Evolutionary conservation across 129 eudicot genomes (phyloP).

Genomic region (Centaurea solstitialis): DNA sequence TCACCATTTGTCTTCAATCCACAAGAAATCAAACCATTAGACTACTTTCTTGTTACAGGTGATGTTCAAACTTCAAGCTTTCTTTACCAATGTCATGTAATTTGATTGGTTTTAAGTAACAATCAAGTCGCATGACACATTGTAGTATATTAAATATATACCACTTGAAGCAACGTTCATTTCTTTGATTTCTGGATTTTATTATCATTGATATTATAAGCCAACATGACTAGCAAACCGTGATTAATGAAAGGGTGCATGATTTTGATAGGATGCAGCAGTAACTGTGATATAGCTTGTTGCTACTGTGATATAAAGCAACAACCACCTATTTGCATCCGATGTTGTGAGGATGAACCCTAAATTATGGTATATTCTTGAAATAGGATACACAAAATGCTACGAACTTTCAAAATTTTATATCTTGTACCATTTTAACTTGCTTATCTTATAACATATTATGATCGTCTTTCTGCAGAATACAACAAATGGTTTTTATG

Average conservation of each 20-base stretch:
- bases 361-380: conserved; percentile 27
- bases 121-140: background rate
- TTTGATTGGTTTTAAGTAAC: background rate
- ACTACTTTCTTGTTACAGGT: conserved; percentile 64
- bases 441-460: background rate
- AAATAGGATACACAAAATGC: background rate
- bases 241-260: conserved; percentile 6
- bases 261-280: conserved; percentile 66
- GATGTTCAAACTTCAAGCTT: conserved; percentile 10
- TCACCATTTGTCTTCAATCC: conserved; percentile 42
- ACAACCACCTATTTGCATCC: conserved; percentile 72
- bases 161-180: background rate
- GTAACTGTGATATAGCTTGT: conserved; percentile 79
- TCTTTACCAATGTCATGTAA: background rate
- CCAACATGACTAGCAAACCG: background rate
- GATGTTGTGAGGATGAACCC: conserved; percentile 69
- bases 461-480: background rate
- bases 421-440: background rate
- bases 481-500: conserved; percentile 35
- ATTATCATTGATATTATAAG: conserved; percentile 1
- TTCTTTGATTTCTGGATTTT: background rate
- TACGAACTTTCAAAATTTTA: background rate
- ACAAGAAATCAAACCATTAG: conserved; percentile 41
- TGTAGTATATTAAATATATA: background rate
- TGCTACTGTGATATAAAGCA: conserved; percentile 73